A percentile compares a stretch with the other conserved stretches of the same genome.
These are phyloP conservation scores for Yarrowia sp. DNA, from an alignment of 805 yeast species.

Conservation along the genomic window DNA sequence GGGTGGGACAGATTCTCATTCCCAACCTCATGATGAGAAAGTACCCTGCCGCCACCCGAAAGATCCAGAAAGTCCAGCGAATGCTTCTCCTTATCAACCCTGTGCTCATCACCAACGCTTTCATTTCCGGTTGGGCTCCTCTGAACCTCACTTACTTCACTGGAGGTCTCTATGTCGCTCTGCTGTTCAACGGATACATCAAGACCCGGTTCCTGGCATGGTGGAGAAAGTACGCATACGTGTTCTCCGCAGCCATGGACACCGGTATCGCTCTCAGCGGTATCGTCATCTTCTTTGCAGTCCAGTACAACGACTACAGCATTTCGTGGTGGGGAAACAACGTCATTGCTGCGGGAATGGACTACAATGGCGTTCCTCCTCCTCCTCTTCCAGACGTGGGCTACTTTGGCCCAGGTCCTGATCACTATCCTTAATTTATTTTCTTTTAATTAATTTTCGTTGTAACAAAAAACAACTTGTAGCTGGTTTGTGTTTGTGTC, in stretches of 20 bases:
- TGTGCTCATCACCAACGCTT: neutral
- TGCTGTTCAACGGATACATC: neutral
- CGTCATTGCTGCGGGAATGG: neutral
- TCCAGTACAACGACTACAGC: neutral
- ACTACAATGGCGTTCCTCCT: neutral
- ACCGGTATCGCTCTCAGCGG: neutral
- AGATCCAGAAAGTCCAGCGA: neutral
- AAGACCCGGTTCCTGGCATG: neutral
- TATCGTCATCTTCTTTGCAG: neutral
- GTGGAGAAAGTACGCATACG: constrained; percentile 13
- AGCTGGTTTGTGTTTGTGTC: no score
- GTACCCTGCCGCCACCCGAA: neutral
- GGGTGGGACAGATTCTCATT: neutral
- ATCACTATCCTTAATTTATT: neutral
- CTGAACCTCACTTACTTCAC: neutral
- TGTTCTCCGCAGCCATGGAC: neutral
- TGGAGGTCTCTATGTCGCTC: neutral
- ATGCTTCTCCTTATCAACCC: neutral
- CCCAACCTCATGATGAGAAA: constrained; percentile 41
- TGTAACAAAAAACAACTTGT: no score
- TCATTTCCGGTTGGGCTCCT: neutral
- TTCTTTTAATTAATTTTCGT: no score
- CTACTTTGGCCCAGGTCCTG: neutral
- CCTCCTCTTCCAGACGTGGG: constrained; percentile 1
- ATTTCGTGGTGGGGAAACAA: neutral